Conservation (phyloP, 2,329 filamentous ascomycete species). For the Fonsecaea pedrosoi region DNA sequence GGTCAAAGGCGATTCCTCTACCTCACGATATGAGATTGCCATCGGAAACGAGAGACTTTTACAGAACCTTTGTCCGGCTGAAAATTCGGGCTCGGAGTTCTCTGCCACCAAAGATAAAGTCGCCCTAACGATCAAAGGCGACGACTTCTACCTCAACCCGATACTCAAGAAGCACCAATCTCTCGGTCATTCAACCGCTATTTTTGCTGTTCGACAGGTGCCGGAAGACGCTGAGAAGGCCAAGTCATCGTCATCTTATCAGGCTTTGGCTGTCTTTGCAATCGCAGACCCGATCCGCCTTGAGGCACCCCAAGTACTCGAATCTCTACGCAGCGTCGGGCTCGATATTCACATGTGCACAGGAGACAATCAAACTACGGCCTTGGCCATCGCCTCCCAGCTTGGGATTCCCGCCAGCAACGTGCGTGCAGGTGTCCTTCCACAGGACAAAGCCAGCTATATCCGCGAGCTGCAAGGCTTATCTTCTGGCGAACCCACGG, state of each 20-base stretch:
- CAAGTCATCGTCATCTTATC: slow-evolving; percentile 38
- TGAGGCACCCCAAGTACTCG: slow-evolving; percentile 71
- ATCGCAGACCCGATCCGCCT: slow-evolving; percentile 81
- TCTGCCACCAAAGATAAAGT: background rate
- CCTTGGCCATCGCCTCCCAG: slow-evolving; percentile 74
- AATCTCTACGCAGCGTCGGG: slow-evolving; percentile 63
- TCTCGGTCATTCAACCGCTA: slow-evolving; percentile 53
- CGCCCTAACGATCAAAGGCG: background rate
- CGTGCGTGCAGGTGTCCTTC: slow-evolving; percentile 86
- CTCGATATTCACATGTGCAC: slow-evolving; percentile 90
- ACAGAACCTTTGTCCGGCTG: slow-evolving; percentile 30
- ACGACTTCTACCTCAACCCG: slow-evolving; percentile 28
- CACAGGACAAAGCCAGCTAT: slow-evolving; percentile 72
- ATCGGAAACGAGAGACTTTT: slow-evolving; percentile 66
- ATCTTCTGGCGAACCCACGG: slow-evolving; percentile 57
- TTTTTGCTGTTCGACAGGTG: slow-evolving; percentile 50
- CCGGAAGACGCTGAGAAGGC: slow-evolving; percentile 23
- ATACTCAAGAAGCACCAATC: slow-evolving; percentile 34
- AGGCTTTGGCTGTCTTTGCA: slow-evolving; percentile 71
- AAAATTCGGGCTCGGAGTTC: background rate
- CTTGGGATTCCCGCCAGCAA: slow-evolving; percentile 76
- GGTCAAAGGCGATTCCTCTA: slow-evolving; percentile 40
- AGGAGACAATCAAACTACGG: slow-evolving; percentile 87
- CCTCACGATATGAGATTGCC: slow-evolving; percentile 53
- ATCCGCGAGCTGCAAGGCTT: slow-evolving; percentile 48